Percentiles rank a stretch among this genome's conserved stretches.
Conservation (phyloP, 2,329 filamentous ascomycete species). For the Lecanicillium sp. region DNA sequence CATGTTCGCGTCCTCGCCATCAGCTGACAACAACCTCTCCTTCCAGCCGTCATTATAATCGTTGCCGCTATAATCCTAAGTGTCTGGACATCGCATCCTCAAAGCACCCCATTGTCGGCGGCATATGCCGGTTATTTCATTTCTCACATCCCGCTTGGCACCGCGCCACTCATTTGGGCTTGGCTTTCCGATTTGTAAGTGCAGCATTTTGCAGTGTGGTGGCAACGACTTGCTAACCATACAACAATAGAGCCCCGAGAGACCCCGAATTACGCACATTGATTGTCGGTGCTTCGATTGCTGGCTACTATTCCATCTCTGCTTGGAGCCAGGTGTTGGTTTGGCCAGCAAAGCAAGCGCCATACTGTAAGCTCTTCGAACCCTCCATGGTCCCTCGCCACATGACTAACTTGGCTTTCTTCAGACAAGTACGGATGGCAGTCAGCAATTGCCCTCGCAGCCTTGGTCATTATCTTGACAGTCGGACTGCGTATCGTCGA, state of each 20-base stretch:
- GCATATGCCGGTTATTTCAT: constrained; percentile 47
- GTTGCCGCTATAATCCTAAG: constrained; percentile 43
- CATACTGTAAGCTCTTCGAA: constrained; percentile 30
- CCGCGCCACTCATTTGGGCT: constrained; percentile 42
- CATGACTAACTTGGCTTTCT: background rate
- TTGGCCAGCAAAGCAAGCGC: constrained; percentile 43
- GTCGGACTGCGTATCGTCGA: constrained; percentile 35
- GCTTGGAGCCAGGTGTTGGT: constrained; percentile 45
- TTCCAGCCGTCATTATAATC: constrained; percentile 32
- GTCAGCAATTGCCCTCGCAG: constrained; percentile 33
- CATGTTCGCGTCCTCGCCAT: background rate
- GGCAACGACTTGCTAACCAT: background rate
- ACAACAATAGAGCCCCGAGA: constrained; percentile 1
- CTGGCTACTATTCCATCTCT: constrained; percentile 40
- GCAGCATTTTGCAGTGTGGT: background rate
- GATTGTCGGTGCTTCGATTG: constrained; percentile 40
- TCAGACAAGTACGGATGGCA: constrained; percentile 40
- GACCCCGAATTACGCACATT: constrained; percentile 16
- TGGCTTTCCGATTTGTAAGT: constrained; percentile 40
- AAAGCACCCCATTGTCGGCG: constrained; percentile 30
- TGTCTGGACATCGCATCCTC: constrained; percentile 41
- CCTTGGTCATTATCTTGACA: constrained; percentile 37
- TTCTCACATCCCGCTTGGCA: constrained; percentile 37
- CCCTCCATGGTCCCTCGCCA: background rate
- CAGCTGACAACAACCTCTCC: background rate